Evolutionary conservation across 73 alveolate species (phyloP), one percentile per base, ranked within the genome.

Genomic region (Tetrahymena borealis): DNA sequence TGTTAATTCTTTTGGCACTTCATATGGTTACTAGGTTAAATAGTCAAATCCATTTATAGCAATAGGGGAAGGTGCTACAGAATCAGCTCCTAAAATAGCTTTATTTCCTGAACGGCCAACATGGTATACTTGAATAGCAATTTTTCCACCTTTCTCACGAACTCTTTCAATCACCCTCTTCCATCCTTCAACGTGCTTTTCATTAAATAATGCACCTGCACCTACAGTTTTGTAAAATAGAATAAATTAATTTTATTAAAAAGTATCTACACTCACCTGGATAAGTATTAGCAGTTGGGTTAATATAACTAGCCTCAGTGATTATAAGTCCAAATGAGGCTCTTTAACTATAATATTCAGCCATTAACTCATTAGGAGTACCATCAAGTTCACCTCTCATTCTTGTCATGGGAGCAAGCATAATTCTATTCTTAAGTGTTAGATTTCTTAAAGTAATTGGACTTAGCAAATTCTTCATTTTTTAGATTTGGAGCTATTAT

Each of bases 101-200:
- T 94, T 78, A 39, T 78, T 37, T 91, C 93, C 95, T 90, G 96
- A 78, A 39, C 97, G 78, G 33, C 92, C 92, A 94, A 95, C 79
- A 85, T 91, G 96, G 93, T 94, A 94, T 15, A 94, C 43, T 36
- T 94, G 90, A 16, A 79, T 38, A 18, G 78, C 42, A 24, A 94
- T 91, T 39, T 39, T 79, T n/a, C 96, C 96, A 13, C 91, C 91
- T 33, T 40, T 79, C 33, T 94, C 15, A 36, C 91, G 96, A n/a
- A 94, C 94, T 31, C 78, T 92, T 11, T 91, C 39, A 39, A 90
- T 32, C 35, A 94, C 96, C 42, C 38, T 91, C 39, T 43, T 91
- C 96, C 96, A 94, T 32, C 91, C 96, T 1, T 94, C 95, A 13
- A 78, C 95, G 18, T 94, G 91, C 28, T 78, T 32, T 15, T 39